Evolutionary conservation across 139 green algal species (phyloP), one percentile per base, ranked within the genome.

Genomic region (Chlamydomonas incerta): DNA sequence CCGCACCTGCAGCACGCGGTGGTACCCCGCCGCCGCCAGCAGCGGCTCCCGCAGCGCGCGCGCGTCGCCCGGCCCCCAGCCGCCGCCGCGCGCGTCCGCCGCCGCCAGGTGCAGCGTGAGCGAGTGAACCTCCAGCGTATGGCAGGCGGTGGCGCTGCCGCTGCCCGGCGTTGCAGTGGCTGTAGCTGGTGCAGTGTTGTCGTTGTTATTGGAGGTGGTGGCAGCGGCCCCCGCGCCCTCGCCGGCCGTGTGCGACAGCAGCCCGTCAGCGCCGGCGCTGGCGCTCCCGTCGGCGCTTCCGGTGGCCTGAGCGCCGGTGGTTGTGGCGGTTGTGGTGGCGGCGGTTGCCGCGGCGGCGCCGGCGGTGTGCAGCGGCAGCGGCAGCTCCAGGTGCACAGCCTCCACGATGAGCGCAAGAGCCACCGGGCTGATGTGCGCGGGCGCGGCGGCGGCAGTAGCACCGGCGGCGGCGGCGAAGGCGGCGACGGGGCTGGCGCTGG

Each of bases 61-160:
- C 15, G 82, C 58, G 21, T 76, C 63, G 24, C 23, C 41, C 2
- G 81, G 74, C 2, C 35, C 58, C 80, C 84, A 91, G 41, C 87
- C 62, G 14, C 10, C 41, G 18, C 70, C 80, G 28, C 91, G 73
- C 21, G 46, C 74, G 63, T 90, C 89, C 35, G 88, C 91, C 35
- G 88, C 74, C 47, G 89, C 91, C 21, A 94, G 46, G 35, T 92
- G 88, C 47, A 93, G 87, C 29, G 87, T 80, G 65, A 94, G 37
- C 21, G 89, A 93, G 58, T 91, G 84, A 75, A 94, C 72, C 75
- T 79, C 47, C 60, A 92, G 33, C 4, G 66, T 69, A 79, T 92
- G 90, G 68, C 67, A 82, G 72, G 29, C 57, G 67, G 67, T 87
- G 71, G 65, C 79, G 77, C n/a, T n/a, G n/a, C n/a, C n/a, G n/a